phyloP scores from a whole-genome alignment of 2,329 filamentous ascomycete genomes.

The Xylariaceae sp. region DNA sequence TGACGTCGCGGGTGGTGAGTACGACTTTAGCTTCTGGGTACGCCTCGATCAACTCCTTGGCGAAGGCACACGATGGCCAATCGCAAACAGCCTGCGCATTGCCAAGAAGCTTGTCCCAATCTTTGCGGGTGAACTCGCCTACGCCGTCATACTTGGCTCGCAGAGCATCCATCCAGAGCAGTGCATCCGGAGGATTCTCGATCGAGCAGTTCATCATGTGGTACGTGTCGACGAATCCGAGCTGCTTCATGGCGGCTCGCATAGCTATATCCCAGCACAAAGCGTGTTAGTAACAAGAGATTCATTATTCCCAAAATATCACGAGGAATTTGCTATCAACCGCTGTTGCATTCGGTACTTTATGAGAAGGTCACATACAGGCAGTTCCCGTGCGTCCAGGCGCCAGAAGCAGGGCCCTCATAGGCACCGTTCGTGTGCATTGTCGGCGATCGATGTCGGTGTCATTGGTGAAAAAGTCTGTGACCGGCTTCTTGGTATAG shows the following conservation, averaged over 20 bases:
- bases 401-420: slow-evolving; percentile 74
- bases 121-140: slow-evolving; percentile 67
- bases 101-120: slow-evolving; percentile 73
- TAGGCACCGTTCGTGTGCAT: slow-evolving; percentile 70
- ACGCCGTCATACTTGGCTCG: slow-evolving; percentile 62
- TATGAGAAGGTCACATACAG: slow-evolving; percentile 54
- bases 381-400: slow-evolving; percentile 74
- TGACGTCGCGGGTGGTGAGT: slow-evolving; percentile 68
- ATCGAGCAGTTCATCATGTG: slow-evolving; percentile 75
- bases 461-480: slow-evolving; percentile 68
- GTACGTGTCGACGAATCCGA: slow-evolving; percentile 73
- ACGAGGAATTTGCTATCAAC: neutral
- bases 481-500: slow-evolving; percentile 52
- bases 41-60: slow-evolving; percentile 71
- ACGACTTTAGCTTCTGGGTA: slow-evolving; percentile 77
- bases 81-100: slow-evolving; percentile 72
- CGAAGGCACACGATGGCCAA: slow-evolving; percentile 71
- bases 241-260: slow-evolving; percentile 66
- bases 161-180: slow-evolving; percentile 75
- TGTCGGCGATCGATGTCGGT: slow-evolving; percentile 71
- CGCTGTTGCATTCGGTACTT: neutral
- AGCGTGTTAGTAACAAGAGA: slow-evolving; percentile 7
- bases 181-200: slow-evolving; percentile 70
- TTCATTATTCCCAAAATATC: neutral
- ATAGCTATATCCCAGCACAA: slow-evolving; percentile 53